Evolutionary conservation across 345 rosid genomes (phyloP).

Genomic region (Mallotus nudiflorus): DNA sequence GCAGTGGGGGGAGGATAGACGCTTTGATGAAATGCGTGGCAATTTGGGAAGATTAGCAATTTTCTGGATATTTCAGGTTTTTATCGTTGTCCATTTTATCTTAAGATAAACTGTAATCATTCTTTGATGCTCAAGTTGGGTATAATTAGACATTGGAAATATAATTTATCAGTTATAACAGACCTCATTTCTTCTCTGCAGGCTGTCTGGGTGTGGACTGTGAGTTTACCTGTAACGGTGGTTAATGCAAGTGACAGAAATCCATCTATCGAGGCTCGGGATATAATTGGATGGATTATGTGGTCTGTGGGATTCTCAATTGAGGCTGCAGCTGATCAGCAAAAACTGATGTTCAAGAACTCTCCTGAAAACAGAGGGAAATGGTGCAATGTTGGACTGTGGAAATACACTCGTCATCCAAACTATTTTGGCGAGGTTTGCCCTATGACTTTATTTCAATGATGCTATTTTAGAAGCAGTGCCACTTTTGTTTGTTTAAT

Average conservation of each 20-base stretch:
- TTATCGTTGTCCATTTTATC: background rate
- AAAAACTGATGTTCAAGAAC: constrained; percentile 76
- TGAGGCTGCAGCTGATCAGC: constrained; percentile 88
- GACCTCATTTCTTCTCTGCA: constrained; percentile 25
- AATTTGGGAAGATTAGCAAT: constrained; percentile 68
- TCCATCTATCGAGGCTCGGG: constrained; percentile 59
- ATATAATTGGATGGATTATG: constrained; percentile 85
- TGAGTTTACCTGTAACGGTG: constrained; percentile 85
- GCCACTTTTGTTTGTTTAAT: background rate
- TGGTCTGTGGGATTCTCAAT: constrained; percentile 58
- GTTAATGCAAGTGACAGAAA: constrained; percentile 75
- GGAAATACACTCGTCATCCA: constrained; percentile 88
- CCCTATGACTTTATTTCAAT: constrained; percentile 14
- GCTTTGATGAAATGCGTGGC: constrained; percentile 79
- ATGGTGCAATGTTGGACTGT: constrained; percentile 82
- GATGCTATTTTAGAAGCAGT: background rate
- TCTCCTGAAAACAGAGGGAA: constrained; percentile 74
- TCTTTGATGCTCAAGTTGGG: background rate
- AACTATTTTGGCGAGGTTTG: constrained; percentile 96
- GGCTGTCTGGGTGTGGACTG: constrained; percentile 98
- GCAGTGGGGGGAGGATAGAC: constrained; percentile 95
- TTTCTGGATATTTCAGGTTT: constrained; percentile 89
- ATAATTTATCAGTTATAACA: constrained; percentile 2
- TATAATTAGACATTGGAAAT: constrained; percentile 4
- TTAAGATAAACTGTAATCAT: background rate